phyloP scores from a whole-genome alignment of 805 yeast genomes.

The Nematodospora valgi region DNA sequence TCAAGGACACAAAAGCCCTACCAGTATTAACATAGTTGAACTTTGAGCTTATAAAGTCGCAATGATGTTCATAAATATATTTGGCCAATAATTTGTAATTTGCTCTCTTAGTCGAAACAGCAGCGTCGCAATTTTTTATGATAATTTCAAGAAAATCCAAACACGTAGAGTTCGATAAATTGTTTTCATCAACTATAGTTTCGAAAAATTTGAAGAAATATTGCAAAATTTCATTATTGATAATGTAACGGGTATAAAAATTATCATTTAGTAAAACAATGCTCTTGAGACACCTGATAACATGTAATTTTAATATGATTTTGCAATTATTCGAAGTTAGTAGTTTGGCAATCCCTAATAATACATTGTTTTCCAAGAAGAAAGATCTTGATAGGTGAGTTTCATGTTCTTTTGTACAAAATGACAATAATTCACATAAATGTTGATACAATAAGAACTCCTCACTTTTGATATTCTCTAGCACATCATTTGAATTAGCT shows the following conservation, averaged over 20 bases:
- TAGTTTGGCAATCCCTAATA: constrained; percentile 53
- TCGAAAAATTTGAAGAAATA: constrained; percentile 48
- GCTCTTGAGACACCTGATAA: constrained; percentile 64
- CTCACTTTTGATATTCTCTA: too few species aligned
- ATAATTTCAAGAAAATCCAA: constrained; percentile 60
- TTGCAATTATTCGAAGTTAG: constrained; percentile 36
- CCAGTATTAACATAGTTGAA: constrained; percentile 31
- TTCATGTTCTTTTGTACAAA: constrained; percentile 66
- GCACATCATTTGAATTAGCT: constrained; percentile 8
- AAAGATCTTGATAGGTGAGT: constrained; percentile 55
- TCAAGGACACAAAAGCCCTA: constrained; percentile 19
- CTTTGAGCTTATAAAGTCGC: constrained; percentile 15
- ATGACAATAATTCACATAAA: constrained; percentile 68
- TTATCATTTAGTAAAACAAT: constrained; percentile 63
- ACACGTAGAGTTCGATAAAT: constrained; percentile 71
- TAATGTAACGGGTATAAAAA: constrained; percentile 52
- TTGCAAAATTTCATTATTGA: constrained; percentile 50
- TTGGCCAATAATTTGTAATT: constrained; percentile 28
- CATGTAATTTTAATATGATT: constrained; percentile 60
- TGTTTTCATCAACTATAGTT: constrained; percentile 49
- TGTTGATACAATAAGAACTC: constrained; percentile 49
- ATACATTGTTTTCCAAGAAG: constrained; percentile 54
- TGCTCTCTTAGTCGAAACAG: constrained; percentile 12
- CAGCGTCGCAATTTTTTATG: constrained; percentile 21
- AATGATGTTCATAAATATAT: constrained; percentile 30